Evolutionary conservation across 2,329 filamentous ascomycete genomes (phyloP).

Genomic region (Aspergillus jensenii): DNA sequence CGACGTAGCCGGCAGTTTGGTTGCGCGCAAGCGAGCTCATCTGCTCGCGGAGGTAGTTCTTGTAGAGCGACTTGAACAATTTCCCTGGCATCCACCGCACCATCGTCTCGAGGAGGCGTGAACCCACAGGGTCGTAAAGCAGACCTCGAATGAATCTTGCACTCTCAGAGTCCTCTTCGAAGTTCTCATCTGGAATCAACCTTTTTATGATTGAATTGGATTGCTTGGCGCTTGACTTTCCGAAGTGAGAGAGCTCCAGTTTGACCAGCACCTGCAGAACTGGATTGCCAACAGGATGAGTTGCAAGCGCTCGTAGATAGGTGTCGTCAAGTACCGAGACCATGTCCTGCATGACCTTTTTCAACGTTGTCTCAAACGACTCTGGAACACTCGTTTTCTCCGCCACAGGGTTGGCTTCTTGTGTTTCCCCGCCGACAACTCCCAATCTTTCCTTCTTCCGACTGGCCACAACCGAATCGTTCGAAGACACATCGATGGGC

Average conservation of each 20-base stretch:
- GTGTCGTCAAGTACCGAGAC: conserved; percentile 73
- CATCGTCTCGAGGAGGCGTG: conserved; percentile 83
- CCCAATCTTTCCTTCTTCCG: conserved; percentile 87
- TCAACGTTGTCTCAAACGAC: conserved; percentile 73
- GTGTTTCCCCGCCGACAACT: conserved; percentile 51
- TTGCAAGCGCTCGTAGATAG: conserved; percentile 78
- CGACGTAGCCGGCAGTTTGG: conserved; percentile 85
- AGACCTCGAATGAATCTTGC: conserved; percentile 81
- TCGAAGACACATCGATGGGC: conserved; percentile 68
- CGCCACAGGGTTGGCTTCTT: conserved; percentile 49
- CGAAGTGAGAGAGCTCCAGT: conserved; percentile 75
- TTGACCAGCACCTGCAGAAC: conserved; percentile 87
- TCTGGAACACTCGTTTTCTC: conserved; percentile 65
- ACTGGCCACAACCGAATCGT: conserved; percentile 78
- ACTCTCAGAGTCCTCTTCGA: conserved; percentile 70
- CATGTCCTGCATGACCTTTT: conserved; percentile 78
- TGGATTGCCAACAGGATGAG: conserved; percentile 87
- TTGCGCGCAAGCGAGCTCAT: conserved; percentile 82
- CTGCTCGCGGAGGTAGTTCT: conserved; percentile 73
- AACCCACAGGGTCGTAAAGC: conserved; percentile 87
- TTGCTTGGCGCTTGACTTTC: conserved; percentile 65
- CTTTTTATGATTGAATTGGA: conserved; percentile 69
- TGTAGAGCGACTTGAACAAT: conserved; percentile 85
- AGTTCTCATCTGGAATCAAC: conserved; percentile 76
- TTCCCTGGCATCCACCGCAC: conserved; percentile 79